These are phyloP conservation scores for Mimosa pudica DNA, from an alignment of 306 rosid genomes.

Conservation along the genomic window DNA sequence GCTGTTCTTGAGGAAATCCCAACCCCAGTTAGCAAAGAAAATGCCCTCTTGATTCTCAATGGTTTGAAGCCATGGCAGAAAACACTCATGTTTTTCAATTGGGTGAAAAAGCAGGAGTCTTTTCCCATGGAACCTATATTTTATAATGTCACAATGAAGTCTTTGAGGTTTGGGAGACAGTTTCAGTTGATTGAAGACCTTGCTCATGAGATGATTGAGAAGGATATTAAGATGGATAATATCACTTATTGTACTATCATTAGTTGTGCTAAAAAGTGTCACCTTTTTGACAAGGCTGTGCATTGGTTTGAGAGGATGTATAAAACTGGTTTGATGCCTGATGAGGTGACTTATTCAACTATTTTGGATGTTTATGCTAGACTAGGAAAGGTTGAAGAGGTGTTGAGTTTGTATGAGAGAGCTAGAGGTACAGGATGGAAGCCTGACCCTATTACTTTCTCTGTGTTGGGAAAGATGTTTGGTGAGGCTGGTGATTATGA, in stretches of 20 bases:
- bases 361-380: constrained; percentile 89
- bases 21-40: constrained; percentile 60
- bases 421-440: constrained; percentile 95
- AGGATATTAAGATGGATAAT: constrained; percentile 66
- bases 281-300: constrained; percentile 70
- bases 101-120: constrained; percentile 69
- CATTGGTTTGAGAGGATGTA: constrained; percentile 97
- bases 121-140: constrained; percentile 89
- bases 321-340: constrained; percentile 91
- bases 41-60: constrained; percentile 79
- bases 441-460: constrained; percentile 76
- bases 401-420: constrained; percentile 76
- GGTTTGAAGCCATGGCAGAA: constrained; percentile 90
- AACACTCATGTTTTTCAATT: constrained; percentile 60
- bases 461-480: constrained; percentile 91
- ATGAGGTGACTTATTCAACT: constrained; percentile 93
- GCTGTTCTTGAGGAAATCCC: constrained; percentile 66
- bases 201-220: constrained; percentile 79
- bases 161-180: constrained; percentile 88
- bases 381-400: constrained; percentile 84
- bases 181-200: constrained; percentile 79
- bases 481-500: constrained; percentile 95
- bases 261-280: constrained; percentile 76
- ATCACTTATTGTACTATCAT: constrained; percentile 90
- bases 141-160: constrained; percentile 96